Percentiles rank a stretch among this genome's conserved stretches.
phyloP scores from a whole-genome alignment of 192 early-diverging fungal genomes.

The Fimicolochytrium jonesii region DNA sequence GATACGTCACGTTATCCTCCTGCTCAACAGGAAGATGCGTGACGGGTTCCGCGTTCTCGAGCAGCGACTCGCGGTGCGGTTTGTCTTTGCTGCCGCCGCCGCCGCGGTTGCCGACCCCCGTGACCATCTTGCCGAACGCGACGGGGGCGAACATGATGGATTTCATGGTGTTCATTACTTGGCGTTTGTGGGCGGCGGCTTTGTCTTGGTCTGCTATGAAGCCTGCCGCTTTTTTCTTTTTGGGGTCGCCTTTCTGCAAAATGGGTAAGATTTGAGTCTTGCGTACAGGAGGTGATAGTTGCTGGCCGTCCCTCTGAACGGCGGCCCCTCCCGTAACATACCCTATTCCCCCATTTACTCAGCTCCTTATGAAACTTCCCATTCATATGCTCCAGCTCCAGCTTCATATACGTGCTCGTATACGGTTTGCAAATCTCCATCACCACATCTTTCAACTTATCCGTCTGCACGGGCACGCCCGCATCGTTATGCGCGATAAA shows the following conservation, averaged over 20 bases:
- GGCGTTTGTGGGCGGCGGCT: slow-evolving; percentile 46
- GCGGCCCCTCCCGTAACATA: too few relatives aligned
- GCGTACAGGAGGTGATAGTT: background rate
- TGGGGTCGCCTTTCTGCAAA: slow-evolving; percentile 24
- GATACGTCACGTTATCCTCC: slow-evolving; percentile 50
- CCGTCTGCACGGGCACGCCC: slow-evolving; percentile 46
- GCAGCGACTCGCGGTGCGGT: slow-evolving; percentile 16
- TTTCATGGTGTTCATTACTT: slow-evolving; percentile 54
- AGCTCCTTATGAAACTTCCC: slow-evolving; percentile 55
- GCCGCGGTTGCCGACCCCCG: background rate
- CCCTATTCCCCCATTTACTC: slow-evolving; percentile 66
- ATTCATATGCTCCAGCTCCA: slow-evolving; percentile 61
- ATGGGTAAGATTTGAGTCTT: too few relatives aligned
- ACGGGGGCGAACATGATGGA: slow-evolving; percentile 53
- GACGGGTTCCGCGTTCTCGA: slow-evolving; percentile 32
- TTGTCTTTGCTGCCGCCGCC: slow-evolving; percentile 16
- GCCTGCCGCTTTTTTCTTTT: slow-evolving; percentile 22
- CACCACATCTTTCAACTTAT: slow-evolving; percentile 49
- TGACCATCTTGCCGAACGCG: slow-evolving; percentile 36
- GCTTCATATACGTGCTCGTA: slow-evolving; percentile 61
- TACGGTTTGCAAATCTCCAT: slow-evolving; percentile 61
- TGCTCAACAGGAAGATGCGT: background rate
- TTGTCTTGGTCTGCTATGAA: slow-evolving; percentile 46
- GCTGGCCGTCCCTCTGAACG: too few relatives aligned
- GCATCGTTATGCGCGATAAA: slow-evolving; percentile 31